Base-by-base conservation (phyloP, 495 filamentous ascomycete genomes). In the Hypoxylon perforatum region DNA sequence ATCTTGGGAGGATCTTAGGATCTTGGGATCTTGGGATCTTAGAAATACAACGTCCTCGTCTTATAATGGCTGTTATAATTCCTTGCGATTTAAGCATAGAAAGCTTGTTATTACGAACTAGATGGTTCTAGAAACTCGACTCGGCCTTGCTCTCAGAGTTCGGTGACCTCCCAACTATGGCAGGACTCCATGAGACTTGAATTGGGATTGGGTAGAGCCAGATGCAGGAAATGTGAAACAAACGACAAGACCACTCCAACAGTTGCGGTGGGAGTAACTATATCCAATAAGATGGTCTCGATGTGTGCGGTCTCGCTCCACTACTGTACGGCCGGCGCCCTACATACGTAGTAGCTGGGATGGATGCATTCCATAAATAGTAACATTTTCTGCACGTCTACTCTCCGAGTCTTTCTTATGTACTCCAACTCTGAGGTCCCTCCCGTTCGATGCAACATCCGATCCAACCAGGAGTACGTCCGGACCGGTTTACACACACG, bases 371-470 rank as follows among this genome's bases (percentile, higher is more conserved):
- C 66, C 56, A 64, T 45, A 63, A 64, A 64, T 69, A 69, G 66
- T 60, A 69, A 61, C 61, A 64, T 22, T 11, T 38, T 47, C 49
- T 63, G 54, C 65, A 63, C 30, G 17, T 38, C 22, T 57, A 51
- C 38, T 14, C 61, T 57, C 61, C 61, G 45, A 51, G 19, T 57
- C 35, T 42, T 38, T 22, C 11, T 30, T 28, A 38, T 39, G 35
- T 63, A 45, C 61, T 57, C 61, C 61, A 63, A 57, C 44, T 68
- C 21, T 22, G 6, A 6, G 18, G 22, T 54, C 50, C 44, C 53
- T 63, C 59, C 53, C 65, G 65, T 68, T 68, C 54, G 59, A 68
- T 68, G 65, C 59, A 63, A 59, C 65, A 68, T 68, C 59, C 65
- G 65, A 68, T 60, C 59, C 65, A 68, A 68, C 65, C 58, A 63